Conservation (phyloP, 179 eudicot species). For the Patellifolia procumbens region DNA sequence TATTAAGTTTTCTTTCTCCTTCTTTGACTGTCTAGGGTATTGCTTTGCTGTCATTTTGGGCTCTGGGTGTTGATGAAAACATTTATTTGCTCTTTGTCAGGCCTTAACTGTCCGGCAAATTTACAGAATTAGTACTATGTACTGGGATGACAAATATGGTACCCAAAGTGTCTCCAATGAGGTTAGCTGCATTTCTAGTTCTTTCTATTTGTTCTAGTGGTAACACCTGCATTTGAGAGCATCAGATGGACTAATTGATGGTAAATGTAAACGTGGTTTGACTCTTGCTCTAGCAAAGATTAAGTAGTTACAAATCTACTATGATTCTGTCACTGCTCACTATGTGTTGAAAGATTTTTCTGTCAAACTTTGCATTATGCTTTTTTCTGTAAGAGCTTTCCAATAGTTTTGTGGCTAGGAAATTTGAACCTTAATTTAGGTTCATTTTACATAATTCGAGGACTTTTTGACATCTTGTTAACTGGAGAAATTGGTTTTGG, state of each 20-base stretch:
- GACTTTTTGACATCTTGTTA: not conserved
- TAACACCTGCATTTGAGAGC: not conserved
- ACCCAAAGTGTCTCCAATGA: slow-evolving; percentile 99
- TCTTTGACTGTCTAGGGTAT: not conserved
- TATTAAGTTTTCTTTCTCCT: slow-evolving; percentile 3
- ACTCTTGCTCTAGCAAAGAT: not conserved
- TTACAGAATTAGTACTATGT: slow-evolving; percentile 98
- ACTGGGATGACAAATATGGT: slow-evolving; percentile 99
- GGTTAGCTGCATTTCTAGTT: slow-evolving; percentile 44
- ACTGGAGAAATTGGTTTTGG: slow-evolving; percentile 19
- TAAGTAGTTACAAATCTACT: not conserved
- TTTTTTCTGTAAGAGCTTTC: not conserved
- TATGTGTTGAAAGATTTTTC: not conserved
- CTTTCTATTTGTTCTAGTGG: not conserved
- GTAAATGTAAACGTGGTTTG: not conserved
- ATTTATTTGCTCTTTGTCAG: slow-evolving; percentile 38
- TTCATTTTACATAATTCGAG: not conserved
- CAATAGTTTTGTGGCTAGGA: not conserved
- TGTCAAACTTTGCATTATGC: not conserved
- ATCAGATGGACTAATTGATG: not conserved
- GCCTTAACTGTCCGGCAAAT: slow-evolving; percentile 93
- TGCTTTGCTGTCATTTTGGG: not conserved
- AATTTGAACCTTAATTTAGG: not conserved
- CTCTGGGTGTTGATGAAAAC: not conserved
- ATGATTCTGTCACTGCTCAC: not conserved